Evolutionary conservation across 169 alveolate genomes (phyloP), one percentile per base, ranked within the genome.

Genomic region (Eimeria falciformis): DNA sequence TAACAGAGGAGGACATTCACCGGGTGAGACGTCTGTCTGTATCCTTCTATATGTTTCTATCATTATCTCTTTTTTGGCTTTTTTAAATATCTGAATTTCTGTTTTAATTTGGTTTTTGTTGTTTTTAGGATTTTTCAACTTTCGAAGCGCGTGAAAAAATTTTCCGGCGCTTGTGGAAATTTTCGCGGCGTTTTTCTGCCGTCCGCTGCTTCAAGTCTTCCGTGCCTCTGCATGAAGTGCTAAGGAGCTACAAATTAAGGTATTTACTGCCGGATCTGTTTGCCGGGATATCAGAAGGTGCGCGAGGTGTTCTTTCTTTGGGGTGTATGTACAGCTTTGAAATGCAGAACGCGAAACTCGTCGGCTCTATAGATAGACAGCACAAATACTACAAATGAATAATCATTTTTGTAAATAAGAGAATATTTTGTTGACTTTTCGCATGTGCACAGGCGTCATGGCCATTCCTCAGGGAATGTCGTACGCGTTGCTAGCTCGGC

Each of bases 391-490:
- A 14, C 23, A 3, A 14, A 0, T 1, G 27, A 18, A 14, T 21
- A 18, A 21, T 55, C 23, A 21, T 1, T 55, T 55, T 1, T 18
- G 23, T 14, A 1, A 3, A 0, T 21, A 55, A 18, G 66, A 18
- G 66, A 14, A 1, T 1, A 21, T 18, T 3, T 21, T 55, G 66
- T 21, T 55, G 66, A 14, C 0, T 14, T 21, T 1, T 14, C 66
- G 0, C 7, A 33, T 33, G 40, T 33, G 40, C 46, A 33, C 83
- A 91, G 94, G 94, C 11, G 90, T 91, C 21, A 91, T 91, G 94
- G 94, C 94, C 11, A 81, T 91, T 3, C 94, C 94, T 2, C 83
- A 71, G 90, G 95, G 95, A 29, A 88, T 92, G 93, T 92, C 95
- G 3, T 92, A 92, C 56, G 93, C 95, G 66, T 12, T 92, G 92